Evolutionary conservation across 805 yeast species (phyloP).

Genomic region (Ascoidea tarda): DNA sequence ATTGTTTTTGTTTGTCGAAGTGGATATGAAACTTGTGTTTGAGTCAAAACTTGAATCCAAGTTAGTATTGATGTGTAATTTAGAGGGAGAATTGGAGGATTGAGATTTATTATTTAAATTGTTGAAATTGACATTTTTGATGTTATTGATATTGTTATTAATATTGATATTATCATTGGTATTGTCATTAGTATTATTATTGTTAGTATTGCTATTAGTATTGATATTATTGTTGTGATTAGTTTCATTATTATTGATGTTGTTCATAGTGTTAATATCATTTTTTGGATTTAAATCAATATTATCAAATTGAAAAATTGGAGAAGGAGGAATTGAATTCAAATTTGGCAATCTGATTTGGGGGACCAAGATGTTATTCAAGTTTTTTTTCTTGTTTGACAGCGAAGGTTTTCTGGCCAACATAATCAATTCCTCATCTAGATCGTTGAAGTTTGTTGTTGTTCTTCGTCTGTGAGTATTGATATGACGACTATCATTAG

Average conservation of each 20-base stretch:
- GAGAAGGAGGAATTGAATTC: not conserved
- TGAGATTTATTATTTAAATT: not conserved
- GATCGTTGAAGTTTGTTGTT: not conserved
- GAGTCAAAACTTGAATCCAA: not conserved
- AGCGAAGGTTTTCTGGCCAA: not conserved
- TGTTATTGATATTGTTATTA: not conserved
- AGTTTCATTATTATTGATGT: not conserved
- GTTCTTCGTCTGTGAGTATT: not conserved
- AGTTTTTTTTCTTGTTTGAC: not conserved
- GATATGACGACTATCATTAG: not conserved
- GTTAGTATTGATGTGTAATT: too few relatives aligned
- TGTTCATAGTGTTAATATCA: too few relatives aligned
- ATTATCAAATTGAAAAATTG: not conserved
- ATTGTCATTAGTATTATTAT: conserved; percentile 1
- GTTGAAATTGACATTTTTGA: not conserved
- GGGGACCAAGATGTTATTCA: not conserved
- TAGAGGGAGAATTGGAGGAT: not conserved
- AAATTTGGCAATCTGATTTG: not conserved
- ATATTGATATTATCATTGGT: not conserved
- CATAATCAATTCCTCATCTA: not conserved
- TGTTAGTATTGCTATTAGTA: not conserved
- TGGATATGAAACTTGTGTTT: not conserved
- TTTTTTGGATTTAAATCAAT: not conserved
- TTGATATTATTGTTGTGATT: not conserved
- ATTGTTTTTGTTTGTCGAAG: not conserved